phyloP scores from a whole-genome alignment of 768 basidiomycete species.

The Pleurotus cornucopiae region DNA sequence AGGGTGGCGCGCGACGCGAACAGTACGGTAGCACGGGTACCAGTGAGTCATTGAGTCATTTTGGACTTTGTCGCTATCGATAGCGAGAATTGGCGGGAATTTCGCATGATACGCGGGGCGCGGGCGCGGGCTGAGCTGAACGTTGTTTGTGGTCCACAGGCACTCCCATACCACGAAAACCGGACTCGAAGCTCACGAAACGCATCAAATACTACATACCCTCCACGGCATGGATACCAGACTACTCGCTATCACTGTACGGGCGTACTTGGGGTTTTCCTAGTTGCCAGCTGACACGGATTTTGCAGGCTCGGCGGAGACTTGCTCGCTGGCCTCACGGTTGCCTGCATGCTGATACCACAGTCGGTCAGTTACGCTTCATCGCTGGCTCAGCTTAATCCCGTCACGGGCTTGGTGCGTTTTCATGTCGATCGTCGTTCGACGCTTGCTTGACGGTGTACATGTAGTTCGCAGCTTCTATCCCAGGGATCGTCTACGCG shows the following conservation, averaged over 20 bases:
- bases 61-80: not conserved
- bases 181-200: slow-evolving; percentile 34
- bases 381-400: slow-evolving; percentile 80
- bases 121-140: not conserved
- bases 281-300: not conserved
- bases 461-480: slow-evolving; percentile 66
- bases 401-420: slow-evolving; percentile 79
- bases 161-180: slow-evolving; percentile 5
- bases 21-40: not conserved
- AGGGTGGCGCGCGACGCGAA: not conserved
- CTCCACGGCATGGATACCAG: slow-evolving; percentile 74
- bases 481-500: slow-evolving; percentile 86
- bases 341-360: slow-evolving; percentile 81
- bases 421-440: not conserved
- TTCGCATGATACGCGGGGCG: not conserved
- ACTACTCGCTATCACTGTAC: slow-evolving; percentile 65
- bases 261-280: slow-evolving; percentile 21
- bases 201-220: slow-evolving; percentile 74
- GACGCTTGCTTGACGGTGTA: not conserved
- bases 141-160: not conserved
- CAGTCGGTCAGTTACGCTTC: slow-evolving; percentile 91
- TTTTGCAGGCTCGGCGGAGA: slow-evolving; percentile 42
- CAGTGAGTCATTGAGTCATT: not conserved
- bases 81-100: not conserved
- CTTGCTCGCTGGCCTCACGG: slow-evolving; percentile 80